phyloP scores from a whole-genome alignment of 2,329 filamentous ascomycete genomes.

The Nemania diffusa region DNA sequence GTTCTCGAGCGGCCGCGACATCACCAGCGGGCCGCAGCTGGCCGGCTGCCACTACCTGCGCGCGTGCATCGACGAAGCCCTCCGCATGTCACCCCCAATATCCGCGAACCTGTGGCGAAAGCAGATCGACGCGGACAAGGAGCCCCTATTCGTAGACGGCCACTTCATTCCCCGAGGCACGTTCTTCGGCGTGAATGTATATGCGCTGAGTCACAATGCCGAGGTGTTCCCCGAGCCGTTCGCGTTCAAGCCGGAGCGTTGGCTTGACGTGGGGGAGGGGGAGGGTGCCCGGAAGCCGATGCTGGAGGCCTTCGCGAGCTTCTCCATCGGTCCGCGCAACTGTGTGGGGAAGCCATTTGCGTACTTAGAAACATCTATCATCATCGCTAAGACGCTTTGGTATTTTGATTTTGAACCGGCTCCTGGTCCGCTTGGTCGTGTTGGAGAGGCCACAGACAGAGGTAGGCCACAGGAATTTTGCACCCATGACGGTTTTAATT shows the following conservation, averaged over 20 bases:
- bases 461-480: constrained; percentile 18
- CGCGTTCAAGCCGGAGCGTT: neutral
- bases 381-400: constrained; percentile 17
- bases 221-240: neutral
- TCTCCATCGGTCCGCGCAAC: constrained; percentile 4
- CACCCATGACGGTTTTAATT: constrained; percentile 11
- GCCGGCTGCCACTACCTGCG: neutral
- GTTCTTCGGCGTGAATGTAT: neutral
- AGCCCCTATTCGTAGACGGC: neutral
- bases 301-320: constrained; percentile 13
- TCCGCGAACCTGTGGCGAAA: neutral
- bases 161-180: neutral
- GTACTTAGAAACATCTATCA: constrained; percentile 11
- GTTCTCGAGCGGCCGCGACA: neutral
- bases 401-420: constrained; percentile 24
- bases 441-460: constrained; percentile 10
- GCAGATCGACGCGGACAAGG: neutral
- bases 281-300: neutral
- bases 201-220: neutral
- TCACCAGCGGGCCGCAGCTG: neutral
- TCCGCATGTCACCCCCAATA: neutral
- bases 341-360: constrained; percentile 25
- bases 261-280: neutral
- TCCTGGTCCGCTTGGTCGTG: neutral
- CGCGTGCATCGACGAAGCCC: no score